Conservation (phyloP, 129 eudicot species). For the Dittrichia graveolens region DNA sequence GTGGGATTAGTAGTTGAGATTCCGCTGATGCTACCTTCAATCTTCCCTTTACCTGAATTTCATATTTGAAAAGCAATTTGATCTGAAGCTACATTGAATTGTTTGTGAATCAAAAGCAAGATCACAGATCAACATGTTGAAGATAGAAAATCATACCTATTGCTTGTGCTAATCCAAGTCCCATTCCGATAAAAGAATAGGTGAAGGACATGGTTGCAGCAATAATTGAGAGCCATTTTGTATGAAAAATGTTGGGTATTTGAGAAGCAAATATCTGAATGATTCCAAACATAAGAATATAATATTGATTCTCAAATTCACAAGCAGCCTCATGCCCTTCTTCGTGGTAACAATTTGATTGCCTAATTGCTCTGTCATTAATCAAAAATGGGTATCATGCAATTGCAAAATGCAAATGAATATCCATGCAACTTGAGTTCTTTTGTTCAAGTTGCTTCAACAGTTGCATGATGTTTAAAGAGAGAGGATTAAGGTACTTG, state of each 20-base stretch:
- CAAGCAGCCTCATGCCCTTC: slow-evolving; percentile 68
- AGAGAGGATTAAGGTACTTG: background rate
- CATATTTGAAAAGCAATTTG: slow-evolving; percentile 4
- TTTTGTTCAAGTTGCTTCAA: slow-evolving; percentile 1
- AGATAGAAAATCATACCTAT: slow-evolving; percentile 46
- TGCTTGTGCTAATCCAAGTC: slow-evolving; percentile 70
- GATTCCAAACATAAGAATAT: slow-evolving; percentile 74
- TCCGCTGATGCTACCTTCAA: slow-evolving; percentile 75
- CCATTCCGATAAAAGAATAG: slow-evolving; percentile 68
- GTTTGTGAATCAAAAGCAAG: background rate
- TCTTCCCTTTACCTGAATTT: slow-evolving; percentile 63
- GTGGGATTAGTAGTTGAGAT: slow-evolving; percentile 51
- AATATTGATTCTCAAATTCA: slow-evolving; percentile 42
- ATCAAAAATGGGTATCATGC: background rate
- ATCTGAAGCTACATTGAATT: background rate
- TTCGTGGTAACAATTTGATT: slow-evolving; percentile 75
- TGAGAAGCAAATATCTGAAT: slow-evolving; percentile 72
- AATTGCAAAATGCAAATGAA: background rate
- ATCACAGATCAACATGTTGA: background rate
- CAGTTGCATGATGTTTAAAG: too few species aligned
- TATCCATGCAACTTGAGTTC: background rate
- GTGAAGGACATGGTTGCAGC: slow-evolving; percentile 90
- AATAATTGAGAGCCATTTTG: slow-evolving; percentile 74
- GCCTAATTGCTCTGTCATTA: slow-evolving; percentile 73
- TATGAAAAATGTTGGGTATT: slow-evolving; percentile 70